Conservation (phyloP, 2,329 filamentous ascomycete genomes). For the Pezicula rhizophila region DNA sequence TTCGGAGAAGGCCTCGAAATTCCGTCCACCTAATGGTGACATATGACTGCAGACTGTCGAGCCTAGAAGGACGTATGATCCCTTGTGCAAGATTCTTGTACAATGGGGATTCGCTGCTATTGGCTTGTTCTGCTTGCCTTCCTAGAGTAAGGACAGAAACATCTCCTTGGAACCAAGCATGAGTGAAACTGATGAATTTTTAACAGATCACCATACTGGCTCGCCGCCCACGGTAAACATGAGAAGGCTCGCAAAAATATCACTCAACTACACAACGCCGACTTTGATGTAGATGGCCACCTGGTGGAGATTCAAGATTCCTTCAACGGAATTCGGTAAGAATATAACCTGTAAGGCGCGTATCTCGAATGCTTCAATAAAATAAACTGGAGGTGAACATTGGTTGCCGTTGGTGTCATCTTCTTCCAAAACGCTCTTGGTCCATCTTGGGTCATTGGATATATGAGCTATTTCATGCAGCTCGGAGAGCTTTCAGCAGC, state of each 20-base stretch:
- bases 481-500: neutral
- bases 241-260: conserved; percentile 27
- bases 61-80: conserved; percentile 24
- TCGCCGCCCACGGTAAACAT: conserved; percentile 23
- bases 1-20: conserved; percentile 27
- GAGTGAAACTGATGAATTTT: neutral
- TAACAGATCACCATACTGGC: conserved; percentile 24
- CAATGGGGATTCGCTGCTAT: conserved; percentile 28
- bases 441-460: conserved; percentile 22
- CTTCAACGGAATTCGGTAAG: conserved; percentile 17
- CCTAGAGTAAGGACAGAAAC: conserved; percentile 22
- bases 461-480: conserved; percentile 10
- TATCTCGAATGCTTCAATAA: conserved; percentile 7
- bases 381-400: conserved; percentile 2
- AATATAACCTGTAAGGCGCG: conserved; percentile 18
- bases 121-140: conserved; percentile 25
- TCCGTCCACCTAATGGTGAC: conserved; percentile 25
- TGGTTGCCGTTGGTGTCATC: conserved; percentile 22
- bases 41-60: conserved; percentile 24
- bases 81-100: conserved; percentile 22
- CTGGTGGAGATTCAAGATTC: conserved; percentile 26
- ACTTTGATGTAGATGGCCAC: conserved; percentile 26
- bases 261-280: conserved; percentile 22
- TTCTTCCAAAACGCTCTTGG: conserved; percentile 23
- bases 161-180: neutral